phyloP scores from a whole-genome alignment of 108 stramenopile species.

The Fistulifera solaris region DNA sequence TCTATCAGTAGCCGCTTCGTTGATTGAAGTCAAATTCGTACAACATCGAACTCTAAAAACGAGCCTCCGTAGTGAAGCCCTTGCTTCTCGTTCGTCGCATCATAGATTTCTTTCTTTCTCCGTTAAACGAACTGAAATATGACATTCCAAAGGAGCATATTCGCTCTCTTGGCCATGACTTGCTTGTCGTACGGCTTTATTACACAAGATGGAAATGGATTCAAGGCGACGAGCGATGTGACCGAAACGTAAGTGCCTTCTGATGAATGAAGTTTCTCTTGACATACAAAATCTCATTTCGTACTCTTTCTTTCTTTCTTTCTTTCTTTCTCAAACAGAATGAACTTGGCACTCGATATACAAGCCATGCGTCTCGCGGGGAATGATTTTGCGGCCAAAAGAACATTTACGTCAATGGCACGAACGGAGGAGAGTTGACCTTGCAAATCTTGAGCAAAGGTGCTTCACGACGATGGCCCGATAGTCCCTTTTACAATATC shows the following conservation, averaged over 20 bases:
- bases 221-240: not conserved
- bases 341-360: slow-evolving; percentile 7
- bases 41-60: too few species aligned
- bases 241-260: not conserved
- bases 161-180: too few species aligned
- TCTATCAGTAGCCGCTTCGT: too few species aligned
- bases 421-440: not conserved
- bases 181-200: too few species aligned
- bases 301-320: not conserved
- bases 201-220: not conserved
- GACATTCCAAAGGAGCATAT: too few species aligned
- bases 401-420: slow-evolving; percentile 10
- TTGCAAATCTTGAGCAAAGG: not conserved
- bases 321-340: not conserved
- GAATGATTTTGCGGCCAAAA: slow-evolving; percentile 2
- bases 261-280: too few species aligned
- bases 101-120: too few species aligned
- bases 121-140: too few species aligned
- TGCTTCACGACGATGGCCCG: not conserved
- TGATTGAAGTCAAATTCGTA: too few species aligned
- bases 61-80: too few species aligned
- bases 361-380: slow-evolving; percentile 6
- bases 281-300: too few species aligned
- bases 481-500: slow-evolving; percentile 54
- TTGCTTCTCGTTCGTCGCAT: too few species aligned